These are phyloP conservation scores for Calocybe gangraenosa DNA, from an alignment of 768 basidiomycete species.

Conservation along the genomic window DNA sequence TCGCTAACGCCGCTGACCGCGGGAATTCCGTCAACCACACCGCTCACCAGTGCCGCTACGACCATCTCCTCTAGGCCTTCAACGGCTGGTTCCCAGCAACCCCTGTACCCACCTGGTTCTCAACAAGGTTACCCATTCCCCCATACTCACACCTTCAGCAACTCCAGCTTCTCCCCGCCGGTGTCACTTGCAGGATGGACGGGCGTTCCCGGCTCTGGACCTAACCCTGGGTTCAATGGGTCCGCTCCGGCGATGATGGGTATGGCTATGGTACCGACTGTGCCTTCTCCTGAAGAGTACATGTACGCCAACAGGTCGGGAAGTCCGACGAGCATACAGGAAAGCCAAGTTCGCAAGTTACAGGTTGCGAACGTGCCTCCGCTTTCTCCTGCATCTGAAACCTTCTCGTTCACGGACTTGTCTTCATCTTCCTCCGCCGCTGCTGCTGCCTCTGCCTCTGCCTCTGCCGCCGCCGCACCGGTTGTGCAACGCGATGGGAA, in stretches of 20 bases:
- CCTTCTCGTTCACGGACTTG: constrained; percentile 6
- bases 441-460: constrained; percentile 12
- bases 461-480: not conserved
- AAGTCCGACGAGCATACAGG: constrained; percentile 38
- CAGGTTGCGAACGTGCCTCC: constrained; percentile 34
- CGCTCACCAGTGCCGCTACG: constrained; percentile 20
- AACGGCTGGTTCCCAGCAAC: constrained; percentile 36
- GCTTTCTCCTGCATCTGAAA: constrained; percentile 8
- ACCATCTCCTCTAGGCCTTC: constrained; percentile 37
- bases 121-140: constrained; percentile 13
- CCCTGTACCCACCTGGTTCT: constrained; percentile 22
- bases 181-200: constrained; percentile 14
- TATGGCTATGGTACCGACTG: constrained; percentile 5
- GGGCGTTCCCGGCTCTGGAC: constrained; percentile 13
- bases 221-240: constrained; percentile 17
- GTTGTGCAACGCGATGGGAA: constrained; percentile 13
- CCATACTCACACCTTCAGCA: constrained; percentile 16
- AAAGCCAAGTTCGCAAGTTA: constrained; percentile 28
- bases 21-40: constrained; percentile 18
- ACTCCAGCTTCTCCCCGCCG: constrained; percentile 12
- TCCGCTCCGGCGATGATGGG: constrained; percentile 7
- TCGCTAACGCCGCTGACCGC: constrained; percentile 26
- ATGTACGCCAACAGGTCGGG: constrained; percentile 26
- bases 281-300: constrained; percentile 10
- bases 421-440: constrained; percentile 11